Evolutionary conservation across 2,329 filamentous ascomycete species (phyloP).

Genomic region (Mycogone perniciosa): DNA sequence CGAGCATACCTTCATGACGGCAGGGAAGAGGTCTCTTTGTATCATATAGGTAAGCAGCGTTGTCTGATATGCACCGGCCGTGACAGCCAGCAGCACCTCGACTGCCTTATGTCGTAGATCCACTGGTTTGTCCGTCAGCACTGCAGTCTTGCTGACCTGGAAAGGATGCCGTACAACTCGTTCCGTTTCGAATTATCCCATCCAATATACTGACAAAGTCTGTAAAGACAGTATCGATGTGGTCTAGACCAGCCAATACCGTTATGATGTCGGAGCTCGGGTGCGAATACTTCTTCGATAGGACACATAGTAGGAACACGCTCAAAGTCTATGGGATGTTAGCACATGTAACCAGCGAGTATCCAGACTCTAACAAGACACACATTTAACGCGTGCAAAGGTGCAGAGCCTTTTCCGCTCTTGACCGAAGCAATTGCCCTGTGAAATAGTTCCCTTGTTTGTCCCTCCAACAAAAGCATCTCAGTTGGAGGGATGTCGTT

Average conservation of each 20-base stretch:
- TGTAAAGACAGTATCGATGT: constrained; percentile 79
- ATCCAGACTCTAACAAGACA: constrained; percentile 22
- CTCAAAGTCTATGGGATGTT: constrained; percentile 65
- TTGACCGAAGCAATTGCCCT: constrained; percentile 66
- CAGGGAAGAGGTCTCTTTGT: constrained; percentile 87
- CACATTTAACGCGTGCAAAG: constrained; percentile 83
- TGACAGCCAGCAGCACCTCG: constrained; percentile 72
- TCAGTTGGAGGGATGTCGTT: constrained; percentile 66
- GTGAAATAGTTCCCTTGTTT: constrained; percentile 72
- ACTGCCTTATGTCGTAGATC: constrained; percentile 74
- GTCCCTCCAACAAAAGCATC: constrained; percentile 68
- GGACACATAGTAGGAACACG: constrained; percentile 73
- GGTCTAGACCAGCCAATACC: constrained; percentile 80
- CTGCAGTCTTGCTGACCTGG: not conserved
- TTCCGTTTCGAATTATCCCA: constrained; percentile 70
- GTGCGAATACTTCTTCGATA: constrained; percentile 89
- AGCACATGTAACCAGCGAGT: constrained; percentile 31
- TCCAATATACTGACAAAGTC: constrained; percentile 84
- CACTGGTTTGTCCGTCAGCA: constrained; percentile 43
- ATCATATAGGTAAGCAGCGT: constrained; percentile 92
- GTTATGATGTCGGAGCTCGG: constrained; percentile 92
- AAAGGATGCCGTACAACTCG: constrained; percentile 49
- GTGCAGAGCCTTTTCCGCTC: constrained; percentile 51
- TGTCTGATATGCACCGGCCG: constrained; percentile 92
- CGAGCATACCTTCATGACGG: constrained; percentile 75